Conservation (phyloP, 2,329 filamentous ascomycete species). For the Teratosphaeria pseudoeucalypti region DNA sequence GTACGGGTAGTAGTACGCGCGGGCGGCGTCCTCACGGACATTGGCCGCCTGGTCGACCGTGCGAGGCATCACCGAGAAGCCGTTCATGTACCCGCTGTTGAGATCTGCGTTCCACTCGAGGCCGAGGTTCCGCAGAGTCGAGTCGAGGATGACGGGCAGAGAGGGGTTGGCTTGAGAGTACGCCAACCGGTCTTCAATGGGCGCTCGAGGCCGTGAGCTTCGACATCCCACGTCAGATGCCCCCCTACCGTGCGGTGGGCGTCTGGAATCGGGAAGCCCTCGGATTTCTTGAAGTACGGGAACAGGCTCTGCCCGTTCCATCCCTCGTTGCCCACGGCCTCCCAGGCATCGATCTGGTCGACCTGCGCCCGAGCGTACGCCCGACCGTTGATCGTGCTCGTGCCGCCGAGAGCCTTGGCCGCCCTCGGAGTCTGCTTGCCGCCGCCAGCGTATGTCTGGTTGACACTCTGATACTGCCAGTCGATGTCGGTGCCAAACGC, state of each 20-base stretch:
- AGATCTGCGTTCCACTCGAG: constrained; percentile 20
- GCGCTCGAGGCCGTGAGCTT: constrained; percentile 2
- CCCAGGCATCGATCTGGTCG: constrained; percentile 29
- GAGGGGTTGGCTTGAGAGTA: constrained; percentile 27
- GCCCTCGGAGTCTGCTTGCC: background rate
- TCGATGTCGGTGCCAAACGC: background rate
- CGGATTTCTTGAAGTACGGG: constrained; percentile 23
- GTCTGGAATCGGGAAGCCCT: constrained; percentile 14
- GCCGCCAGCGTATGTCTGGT: background rate
- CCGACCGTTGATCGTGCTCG: constrained; percentile 28
- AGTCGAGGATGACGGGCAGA: background rate
- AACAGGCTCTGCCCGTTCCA: constrained; percentile 31
- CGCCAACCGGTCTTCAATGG: constrained; percentile 10
- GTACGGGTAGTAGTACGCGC: background rate
- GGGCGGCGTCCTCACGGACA: background rate
- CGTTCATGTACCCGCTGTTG: background rate
- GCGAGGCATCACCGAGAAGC: background rate
- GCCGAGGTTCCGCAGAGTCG: constrained; percentile 38
- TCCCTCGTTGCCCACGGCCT: constrained; percentile 16
- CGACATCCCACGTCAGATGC: constrained; percentile 6
- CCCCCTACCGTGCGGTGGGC: background rate
- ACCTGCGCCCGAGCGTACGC: constrained; percentile 10
- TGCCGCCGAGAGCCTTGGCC: constrained; percentile 22
- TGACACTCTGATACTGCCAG: background rate
- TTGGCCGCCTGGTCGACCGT: background rate